phyloP scores from a whole-genome alignment of 345 rosid genomes.

The Noccaea caerulescens region DNA sequence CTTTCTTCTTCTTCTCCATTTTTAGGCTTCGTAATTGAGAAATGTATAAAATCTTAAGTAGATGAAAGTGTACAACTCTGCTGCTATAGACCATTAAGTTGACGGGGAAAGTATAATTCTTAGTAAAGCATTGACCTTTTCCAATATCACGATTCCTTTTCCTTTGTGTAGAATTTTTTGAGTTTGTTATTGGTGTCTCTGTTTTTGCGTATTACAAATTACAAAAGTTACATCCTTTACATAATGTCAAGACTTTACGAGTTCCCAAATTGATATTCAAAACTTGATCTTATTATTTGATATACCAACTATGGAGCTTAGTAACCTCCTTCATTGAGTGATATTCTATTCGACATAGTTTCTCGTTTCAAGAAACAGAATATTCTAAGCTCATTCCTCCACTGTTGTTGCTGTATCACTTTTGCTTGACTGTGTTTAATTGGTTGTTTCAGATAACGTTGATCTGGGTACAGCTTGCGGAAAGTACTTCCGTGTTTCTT shows the following conservation, averaged over 20 bases:
- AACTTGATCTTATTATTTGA: too few species aligned
- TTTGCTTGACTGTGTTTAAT: conserved; percentile 19
- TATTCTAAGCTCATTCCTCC: background rate
- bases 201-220: background rate
- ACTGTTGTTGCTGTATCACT: background rate
- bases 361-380: background rate
- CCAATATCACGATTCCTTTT: background rate
- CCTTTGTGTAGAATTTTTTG: background rate
- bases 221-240: background rate
- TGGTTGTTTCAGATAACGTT: conserved; percentile 58
- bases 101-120: background rate
- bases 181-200: background rate
- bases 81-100: background rate
- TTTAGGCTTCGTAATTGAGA: conserved; percentile 21
- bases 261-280: background rate
- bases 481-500: conserved; percentile 73
- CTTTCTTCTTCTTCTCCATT: conserved; percentile 10
- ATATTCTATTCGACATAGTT: background rate
- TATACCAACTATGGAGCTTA: too few species aligned
- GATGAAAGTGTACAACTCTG: background rate
- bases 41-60: background rate
- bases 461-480: conserved; percentile 82
- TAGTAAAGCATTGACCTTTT: conserved; percentile 20
- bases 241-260: background rate
- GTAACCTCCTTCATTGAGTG: too few species aligned